These are phyloP conservation scores for Amanita inopinata DNA, from an alignment of 768 basidiomycete species.

Conservation along the genomic window DNA sequence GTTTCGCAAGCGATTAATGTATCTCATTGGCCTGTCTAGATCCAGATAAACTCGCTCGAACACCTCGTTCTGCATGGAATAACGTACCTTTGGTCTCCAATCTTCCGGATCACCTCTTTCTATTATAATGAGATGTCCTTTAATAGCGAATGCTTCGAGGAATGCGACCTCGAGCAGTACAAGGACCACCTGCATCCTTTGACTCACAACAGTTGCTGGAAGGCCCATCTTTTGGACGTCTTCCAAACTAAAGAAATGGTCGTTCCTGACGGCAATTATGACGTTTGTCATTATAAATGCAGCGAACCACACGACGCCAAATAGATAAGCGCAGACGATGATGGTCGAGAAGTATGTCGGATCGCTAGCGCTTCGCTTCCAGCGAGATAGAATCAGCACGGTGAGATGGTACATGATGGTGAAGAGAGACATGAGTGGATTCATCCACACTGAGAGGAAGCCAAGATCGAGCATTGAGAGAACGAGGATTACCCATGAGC, in stretches of 20 bases:
- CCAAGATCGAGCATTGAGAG: constrained; percentile 25
- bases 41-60: background rate
- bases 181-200: constrained; percentile 21
- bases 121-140: constrained; percentile 21
- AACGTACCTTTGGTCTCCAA: constrained; percentile 14
- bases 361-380: constrained; percentile 16
- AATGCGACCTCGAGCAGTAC: constrained; percentile 18
- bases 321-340: constrained; percentile 21
- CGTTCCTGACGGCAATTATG: constrained; percentile 13
- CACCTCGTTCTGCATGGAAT: background rate
- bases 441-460: constrained; percentile 24
- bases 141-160: constrained; percentile 18
- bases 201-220: constrained; percentile 19
- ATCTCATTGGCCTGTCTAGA: background rate
- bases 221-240: constrained; percentile 17
- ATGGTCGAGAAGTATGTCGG: constrained; percentile 25
- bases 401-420: constrained; percentile 21
- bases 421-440: constrained; percentile 20
- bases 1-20: too few species aligned
- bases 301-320: constrained; percentile 22
- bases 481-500: constrained; percentile 18
- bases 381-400: constrained; percentile 18
- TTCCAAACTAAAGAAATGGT: constrained; percentile 4
- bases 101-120: constrained; percentile 22
- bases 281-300: constrained; percentile 21